Base-by-base conservation (phyloP, 371 early-diverging fungal species). In the Nosema muscidifuracis region DNA sequence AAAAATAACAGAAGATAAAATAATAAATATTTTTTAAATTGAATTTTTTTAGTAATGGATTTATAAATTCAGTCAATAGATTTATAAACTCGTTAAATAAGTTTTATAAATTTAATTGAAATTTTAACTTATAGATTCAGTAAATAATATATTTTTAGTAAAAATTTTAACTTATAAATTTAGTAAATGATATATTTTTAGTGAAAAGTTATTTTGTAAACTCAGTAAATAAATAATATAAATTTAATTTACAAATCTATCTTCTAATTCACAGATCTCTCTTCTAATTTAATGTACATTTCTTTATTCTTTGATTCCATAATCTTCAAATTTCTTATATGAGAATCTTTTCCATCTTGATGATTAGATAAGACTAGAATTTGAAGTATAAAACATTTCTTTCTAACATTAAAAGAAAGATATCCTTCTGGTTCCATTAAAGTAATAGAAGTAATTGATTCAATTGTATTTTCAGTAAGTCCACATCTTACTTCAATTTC, bases 291-390 rank as follows among this genome's bases (percentile, higher is more conserved):
- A 44, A 57, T 24, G 28, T 58, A 68, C 44, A 68, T 58, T 57
- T 68, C 69, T 58, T 68, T 68, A 26, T 34, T 68, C 26, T 43
- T 43, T 2, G 69, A 58, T 31, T 68, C 69, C 60, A 68, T 40
- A 20, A 91, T 79, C 71, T 88, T 89, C 26, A 90, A 65, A 66
- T 87, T 87, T 36, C 93, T 86, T 22, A 95, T 83, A 67, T 92
- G 91, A 0, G 91, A 90, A 77, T 95, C 94, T 65, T 89, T 87
- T 44, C 95, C 95, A 69, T 90, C 89, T 65, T 89, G 87, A 70
- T 91, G 90, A 73, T 94, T 93, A 16, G 82, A 79, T 0, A 89
- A 78, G n/a, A 95, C 81, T 3, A 88, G 87, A 26, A 95, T 81
- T 65, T 89, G 90, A 36, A 95, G 62, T 28, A 85, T 67, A 62